A percentile compares a stretch with the other conserved stretches of the same genome.
Conservation (phyloP, 2,329 filamentous ascomycete genomes). For the Zymoseptoria brevis region DNA sequence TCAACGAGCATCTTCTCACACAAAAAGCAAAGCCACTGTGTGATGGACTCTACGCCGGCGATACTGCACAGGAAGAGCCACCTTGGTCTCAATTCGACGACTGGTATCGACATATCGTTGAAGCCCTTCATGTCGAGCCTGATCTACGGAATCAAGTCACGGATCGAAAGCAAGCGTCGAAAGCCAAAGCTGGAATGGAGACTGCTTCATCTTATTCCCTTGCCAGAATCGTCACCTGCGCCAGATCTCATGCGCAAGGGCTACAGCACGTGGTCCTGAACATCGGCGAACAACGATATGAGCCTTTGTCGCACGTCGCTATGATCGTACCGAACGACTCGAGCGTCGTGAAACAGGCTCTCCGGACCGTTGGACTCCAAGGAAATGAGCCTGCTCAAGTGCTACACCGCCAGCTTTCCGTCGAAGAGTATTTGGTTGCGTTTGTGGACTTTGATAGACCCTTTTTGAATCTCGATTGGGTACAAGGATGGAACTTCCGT, state of each 20-base stretch:
- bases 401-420: background rate
- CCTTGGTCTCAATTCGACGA: constrained; percentile 4
- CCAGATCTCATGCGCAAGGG: background rate
- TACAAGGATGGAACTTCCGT: background rate
- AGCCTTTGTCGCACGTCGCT: constrained; percentile 1
- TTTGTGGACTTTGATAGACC: constrained; percentile 1
- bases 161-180: background rate
- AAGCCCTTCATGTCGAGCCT: background rate
- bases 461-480: background rate
- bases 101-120: background rate
- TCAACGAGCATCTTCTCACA: background rate
- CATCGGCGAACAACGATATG: background rate
- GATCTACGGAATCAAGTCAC: background rate
- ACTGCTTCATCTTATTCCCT: background rate
- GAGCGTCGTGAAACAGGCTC: background rate
- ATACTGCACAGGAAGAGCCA: constrained; percentile 2
- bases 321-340: constrained; percentile 1
- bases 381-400: background rate
- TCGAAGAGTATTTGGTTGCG: background rate
- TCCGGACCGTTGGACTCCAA: background rate
- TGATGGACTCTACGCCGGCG: background rate
- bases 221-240: background rate
- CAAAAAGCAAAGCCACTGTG: background rate
- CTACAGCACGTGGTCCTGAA: constrained; percentile 4
- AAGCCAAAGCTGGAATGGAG: background rate